Base-by-base conservation (phyloP, 768 basidiomycete genomes). In the Suillus alpinus region DNA sequence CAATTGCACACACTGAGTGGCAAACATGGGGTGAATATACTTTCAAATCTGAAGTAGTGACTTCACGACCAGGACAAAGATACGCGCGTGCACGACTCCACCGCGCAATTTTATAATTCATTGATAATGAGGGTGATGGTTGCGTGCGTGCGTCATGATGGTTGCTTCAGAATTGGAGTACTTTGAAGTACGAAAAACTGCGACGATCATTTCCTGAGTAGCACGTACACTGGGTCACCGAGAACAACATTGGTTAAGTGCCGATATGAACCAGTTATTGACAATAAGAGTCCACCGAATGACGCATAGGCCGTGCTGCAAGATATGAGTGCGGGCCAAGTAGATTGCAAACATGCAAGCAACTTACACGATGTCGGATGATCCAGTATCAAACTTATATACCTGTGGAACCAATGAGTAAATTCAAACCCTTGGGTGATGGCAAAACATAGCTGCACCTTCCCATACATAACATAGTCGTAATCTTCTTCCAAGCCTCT, bases 381-480 rank as follows among this genome's bases (percentile, higher is more conserved):
- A 60, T 39, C 41, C 26, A 43, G 29, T n/a, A 23, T 41, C 41
- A 44, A 50, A 49, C n/a, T 40, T 32, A 34, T 34, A 59, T 47
- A 49, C 52, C 39, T 23, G 20, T 18, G 26, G 6, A 16, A 56
- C 55, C n/a, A 23, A 61, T 57, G 57, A 56, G 65, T 43, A 53
- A 41, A 62, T 56, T 58, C 36, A 51, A 37, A 56, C 36, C 29
- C 41, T 26, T 23, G 43, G 20, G 10, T 59, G 39, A 46, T 41
- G 26, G 5, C 31, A 59, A 12, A 31, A 51, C 63, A 50, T 46
- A 49, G 36, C 12, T 65, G 61, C 65, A 95, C 94, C 87, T 95
- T 98, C 36, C 96, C 96, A 73, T 93, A 95, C 95, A 98, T 98
- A 65, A 99, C 96, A 79, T 98, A 99, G 70, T 98, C 95, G 69